Conservation (phyloP, 352 stramenopile species). For the Phytopythium oedochilum region DNA sequence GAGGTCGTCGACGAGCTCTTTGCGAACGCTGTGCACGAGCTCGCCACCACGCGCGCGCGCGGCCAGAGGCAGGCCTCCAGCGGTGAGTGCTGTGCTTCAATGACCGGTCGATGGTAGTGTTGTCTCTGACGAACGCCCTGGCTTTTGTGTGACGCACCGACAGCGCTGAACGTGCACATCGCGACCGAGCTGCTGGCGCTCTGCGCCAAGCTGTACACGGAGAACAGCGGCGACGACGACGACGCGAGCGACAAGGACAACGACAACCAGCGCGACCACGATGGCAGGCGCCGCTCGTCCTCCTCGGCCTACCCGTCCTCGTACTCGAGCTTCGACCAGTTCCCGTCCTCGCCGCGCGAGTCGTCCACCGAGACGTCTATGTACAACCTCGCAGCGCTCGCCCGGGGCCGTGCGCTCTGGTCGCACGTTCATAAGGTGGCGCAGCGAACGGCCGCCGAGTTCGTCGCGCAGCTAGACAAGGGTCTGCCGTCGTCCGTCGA, state of each 20-base stretch:
- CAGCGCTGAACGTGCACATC: constrained; percentile 69
- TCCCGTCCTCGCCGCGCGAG: constrained; percentile 47
- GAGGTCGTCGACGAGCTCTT: constrained; percentile 67
- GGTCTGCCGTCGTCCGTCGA: constrained; percentile 69
- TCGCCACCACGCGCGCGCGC: constrained; percentile 43
- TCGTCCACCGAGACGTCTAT: constrained; percentile 62
- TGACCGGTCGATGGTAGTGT: not conserved
- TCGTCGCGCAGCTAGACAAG: constrained; percentile 59
- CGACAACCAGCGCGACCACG: constrained; percentile 10
- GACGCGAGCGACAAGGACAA: constrained; percentile 3
- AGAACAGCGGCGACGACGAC: constrained; percentile 28
- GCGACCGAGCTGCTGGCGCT: constrained; percentile 62
- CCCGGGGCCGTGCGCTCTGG: constrained; percentile 55
- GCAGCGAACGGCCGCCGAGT: constrained; percentile 32
- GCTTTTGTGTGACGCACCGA: not conserved
- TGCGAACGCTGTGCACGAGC: constrained; percentile 54
- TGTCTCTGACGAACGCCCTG: not conserved
- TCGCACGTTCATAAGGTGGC: constrained; percentile 41
- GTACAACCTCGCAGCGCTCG: constrained; percentile 75
- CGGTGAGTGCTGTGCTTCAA: constrained; percentile 11
- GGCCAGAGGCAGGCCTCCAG: constrained; percentile 50
- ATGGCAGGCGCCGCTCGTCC: constrained; percentile 24
- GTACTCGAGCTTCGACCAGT: constrained; percentile 59
- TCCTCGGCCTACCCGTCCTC: constrained; percentile 22
- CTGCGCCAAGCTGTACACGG: constrained; percentile 52